These are phyloP conservation scores for Pelargonium fulgidum DNA, from an alignment of 441 rosid genomes.

Conservation along the genomic window DNA sequence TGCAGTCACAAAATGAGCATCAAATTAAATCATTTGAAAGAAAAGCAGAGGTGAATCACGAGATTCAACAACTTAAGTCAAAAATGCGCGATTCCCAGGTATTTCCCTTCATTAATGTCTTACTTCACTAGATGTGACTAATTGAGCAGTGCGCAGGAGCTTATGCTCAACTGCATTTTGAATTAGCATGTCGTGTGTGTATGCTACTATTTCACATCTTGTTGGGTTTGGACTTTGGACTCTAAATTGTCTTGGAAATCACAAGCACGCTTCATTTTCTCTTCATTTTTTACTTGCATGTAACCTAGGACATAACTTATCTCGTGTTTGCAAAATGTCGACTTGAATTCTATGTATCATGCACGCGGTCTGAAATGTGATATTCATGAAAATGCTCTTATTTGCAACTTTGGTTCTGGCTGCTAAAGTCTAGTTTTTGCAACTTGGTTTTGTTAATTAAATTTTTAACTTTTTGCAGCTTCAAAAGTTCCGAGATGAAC, in stretches of 20 bases:
- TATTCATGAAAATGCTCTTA: not conserved
- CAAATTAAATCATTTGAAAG: slow-evolving; percentile 72
- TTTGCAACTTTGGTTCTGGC: not conserved
- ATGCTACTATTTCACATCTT: not conserved
- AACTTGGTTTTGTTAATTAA: slow-evolving; percentile 9
- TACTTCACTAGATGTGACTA: not conserved
- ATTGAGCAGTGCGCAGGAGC: not conserved
- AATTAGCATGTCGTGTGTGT: not conserved
- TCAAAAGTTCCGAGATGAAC: slow-evolving; percentile 91
- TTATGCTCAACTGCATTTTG: not conserved
- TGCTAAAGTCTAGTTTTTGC: not conserved
- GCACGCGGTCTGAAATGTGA: not conserved
- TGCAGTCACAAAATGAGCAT: slow-evolving; percentile 76
- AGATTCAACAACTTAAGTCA: slow-evolving; percentile 87
- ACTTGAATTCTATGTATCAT: not conserved
- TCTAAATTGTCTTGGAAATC: not conserved
- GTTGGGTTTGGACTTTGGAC: not conserved
- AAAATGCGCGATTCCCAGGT: slow-evolving; percentile 99
- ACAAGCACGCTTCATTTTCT: not conserved
- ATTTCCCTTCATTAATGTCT: slow-evolving; percentile 17
- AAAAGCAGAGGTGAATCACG: slow-evolving; percentile 91
- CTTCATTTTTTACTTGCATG: not conserved
- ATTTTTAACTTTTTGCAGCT: slow-evolving; percentile 43
- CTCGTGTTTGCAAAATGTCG: not conserved
- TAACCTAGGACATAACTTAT: not conserved